Base-by-base conservation (phyloP, 768 basidiomycete species). In the Lactarius trivialis region DNA sequence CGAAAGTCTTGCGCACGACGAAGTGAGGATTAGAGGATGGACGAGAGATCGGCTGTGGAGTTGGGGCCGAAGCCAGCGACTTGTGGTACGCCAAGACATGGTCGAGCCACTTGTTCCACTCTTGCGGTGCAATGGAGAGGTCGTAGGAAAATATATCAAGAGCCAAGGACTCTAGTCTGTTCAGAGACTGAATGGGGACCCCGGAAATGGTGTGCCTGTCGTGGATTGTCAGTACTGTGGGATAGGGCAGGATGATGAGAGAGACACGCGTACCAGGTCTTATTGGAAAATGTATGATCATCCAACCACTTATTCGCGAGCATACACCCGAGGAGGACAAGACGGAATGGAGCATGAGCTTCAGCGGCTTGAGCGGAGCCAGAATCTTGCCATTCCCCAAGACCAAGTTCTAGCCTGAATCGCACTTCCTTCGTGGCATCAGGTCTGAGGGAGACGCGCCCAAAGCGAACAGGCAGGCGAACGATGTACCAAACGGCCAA, bases 251-350 rank as follows among this genome's bases (percentile, higher is more conserved):
- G 17, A 24, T 0, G 52, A 14, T 5, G 5, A 52, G 3, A 39
- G 5, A 41, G 8, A 8, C 12, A 39, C 32, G 71, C 84, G 63
- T 71, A 90, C 90, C 90, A 92, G 58, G 90, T 92, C 76, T 90
- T 91, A 75, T 91, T 91, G 43, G 89, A 91, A 73, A 91, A 92
- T 0, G 90, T 91, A 69, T 92, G 90, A 68, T 92, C 90, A 66
- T 91, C 89, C 66, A 92, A 70, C 90, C 90, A 91, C 74, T 92
- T 92, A 73, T 91, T 91, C 21, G 89, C 88, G 36, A 92, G 76
- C 89, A 92, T 91, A 65, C 85, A 90, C 21, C 90, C 90, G 26
- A 92, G 77, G 26, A 92, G 81, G 61, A 91, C 77, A 48, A 92
- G 77, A 57, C 87, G 83, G 73, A 91, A 91, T 12, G 86, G 83